Evolutionary conservation across 2,329 filamentous ascomycete species (phyloP).

Genomic region (Aspergillus aculeatinus): DNA sequence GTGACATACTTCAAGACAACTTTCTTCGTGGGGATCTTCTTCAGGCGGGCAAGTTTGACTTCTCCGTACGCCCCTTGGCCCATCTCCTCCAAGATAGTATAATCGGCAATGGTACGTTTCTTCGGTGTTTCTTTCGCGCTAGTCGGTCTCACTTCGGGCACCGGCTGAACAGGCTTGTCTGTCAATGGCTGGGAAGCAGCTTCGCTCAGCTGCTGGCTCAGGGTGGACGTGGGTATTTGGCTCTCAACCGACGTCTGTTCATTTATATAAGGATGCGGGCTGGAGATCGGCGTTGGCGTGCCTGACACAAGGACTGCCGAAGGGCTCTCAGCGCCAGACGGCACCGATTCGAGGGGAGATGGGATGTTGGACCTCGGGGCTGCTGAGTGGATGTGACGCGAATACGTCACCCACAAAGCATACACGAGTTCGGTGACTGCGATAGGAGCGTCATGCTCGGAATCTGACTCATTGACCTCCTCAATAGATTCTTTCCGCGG

Average conservation of each 20-base stretch:
- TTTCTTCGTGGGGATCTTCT: conserved; percentile 71
- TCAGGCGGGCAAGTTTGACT: conserved; percentile 89
- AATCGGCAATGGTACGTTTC: conserved; percentile 88
- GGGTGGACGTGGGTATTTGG: conserved; percentile 45
- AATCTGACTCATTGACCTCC: conserved; percentile 59
- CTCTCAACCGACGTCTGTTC: conserved; percentile 31
- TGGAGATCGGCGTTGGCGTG: conserved; percentile 54
- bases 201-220: conserved; percentile 53
- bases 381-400: conserved; percentile 80
- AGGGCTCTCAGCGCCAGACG: conserved; percentile 64
- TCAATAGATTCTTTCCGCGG: conserved; percentile 64
- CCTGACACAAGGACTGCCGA: conserved; percentile 78
- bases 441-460: conserved; percentile 40
- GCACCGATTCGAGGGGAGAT: conserved; percentile 48
- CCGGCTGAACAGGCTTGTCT: conserved; percentile 41
- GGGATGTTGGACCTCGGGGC: conserved; percentile 60
- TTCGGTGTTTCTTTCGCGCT: conserved; percentile 36
- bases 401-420: conserved; percentile 96
- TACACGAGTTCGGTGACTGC: conserved; percentile 79
- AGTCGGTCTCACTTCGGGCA: conserved; percentile 28
- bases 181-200: conserved; percentile 48
- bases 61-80: conserved; percentile 97
- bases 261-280: conserved; percentile 21
- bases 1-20: conserved; percentile 97
- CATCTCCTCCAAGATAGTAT: conserved; percentile 94